Evolutionary conservation across 1,139 yeast genomes (phyloP).

Genomic region (Candida smagusa): DNA sequence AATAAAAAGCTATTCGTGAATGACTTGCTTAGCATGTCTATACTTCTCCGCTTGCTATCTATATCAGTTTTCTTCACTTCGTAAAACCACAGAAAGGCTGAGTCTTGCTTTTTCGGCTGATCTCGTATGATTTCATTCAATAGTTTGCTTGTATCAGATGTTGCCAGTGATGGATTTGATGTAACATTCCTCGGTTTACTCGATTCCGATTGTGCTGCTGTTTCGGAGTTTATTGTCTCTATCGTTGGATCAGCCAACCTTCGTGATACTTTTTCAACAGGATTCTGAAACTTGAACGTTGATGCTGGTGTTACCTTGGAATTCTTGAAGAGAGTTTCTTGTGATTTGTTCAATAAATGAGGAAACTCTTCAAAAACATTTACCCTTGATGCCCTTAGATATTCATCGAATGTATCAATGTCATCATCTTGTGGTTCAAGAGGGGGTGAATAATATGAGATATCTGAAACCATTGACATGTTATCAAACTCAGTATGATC

Average conservation of each 20-base stretch:
- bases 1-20: slow-evolving; percentile 18
- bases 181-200: neutral
- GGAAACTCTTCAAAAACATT: slow-evolving; percentile 35
- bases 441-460: slow-evolving; percentile 23
- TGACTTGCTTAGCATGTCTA: slow-evolving; percentile 14
- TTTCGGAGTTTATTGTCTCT: slow-evolving; percentile 23
- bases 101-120: slow-evolving; percentile 6
- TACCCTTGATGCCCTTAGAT: slow-evolving; percentile 33
- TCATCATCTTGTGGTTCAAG: slow-evolving; percentile 14
- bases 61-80: too few species aligned
- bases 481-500: slow-evolving; percentile 18
- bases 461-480: slow-evolving; percentile 24
- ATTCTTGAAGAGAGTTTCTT: slow-evolving; percentile 21
- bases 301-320: slow-evolving; percentile 7
- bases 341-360: slow-evolving; percentile 22
- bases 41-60: slow-evolving; percentile 3
- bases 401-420: slow-evolving; percentile 32
- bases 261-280: slow-evolving; percentile 21
- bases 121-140: slow-evolving; percentile 12
- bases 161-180: slow-evolving; percentile 4
- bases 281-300: slow-evolving; percentile 35
- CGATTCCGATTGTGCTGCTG: neutral
- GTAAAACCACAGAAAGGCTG: too few species aligned
- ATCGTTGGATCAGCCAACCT: slow-evolving; percentile 22
- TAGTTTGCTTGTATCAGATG: slow-evolving; percentile 11